Conservation (phyloP, 2,329 filamentous ascomycete genomes). For the Cryphonectria carpinicola region DNA sequence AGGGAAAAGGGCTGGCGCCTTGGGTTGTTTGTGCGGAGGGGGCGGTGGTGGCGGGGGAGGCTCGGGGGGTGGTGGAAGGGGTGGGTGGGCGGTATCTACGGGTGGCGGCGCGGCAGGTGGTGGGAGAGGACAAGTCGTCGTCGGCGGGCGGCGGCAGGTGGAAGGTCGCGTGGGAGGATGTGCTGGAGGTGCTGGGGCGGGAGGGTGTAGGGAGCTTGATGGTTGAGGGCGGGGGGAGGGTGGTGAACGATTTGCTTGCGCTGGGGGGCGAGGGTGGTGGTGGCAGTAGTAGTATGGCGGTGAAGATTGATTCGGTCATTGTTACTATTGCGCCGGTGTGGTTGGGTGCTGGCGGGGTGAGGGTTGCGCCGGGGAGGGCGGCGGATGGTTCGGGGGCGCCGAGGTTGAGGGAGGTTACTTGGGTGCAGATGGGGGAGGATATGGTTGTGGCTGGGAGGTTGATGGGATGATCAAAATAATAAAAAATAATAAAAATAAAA, state of each 20-base stretch:
- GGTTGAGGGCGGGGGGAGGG: conserved; percentile 84
- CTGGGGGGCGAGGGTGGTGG: conserved; percentile 49
- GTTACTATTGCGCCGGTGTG: conserved; percentile 89
- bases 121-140: conserved; percentile 33
- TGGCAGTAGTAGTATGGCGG: conserved; percentile 3
- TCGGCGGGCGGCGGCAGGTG: conserved; percentile 34
- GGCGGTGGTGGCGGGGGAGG: conserved; percentile 47
- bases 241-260: conserved; percentile 82
- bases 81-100: conserved; percentile 58
- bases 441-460: conserved; percentile 75
- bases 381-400: conserved; percentile 50
- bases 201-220: conserved; percentile 78
- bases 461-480: conserved; percentile 16
- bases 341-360: conserved; percentile 82
- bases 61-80: conserved; percentile 46
- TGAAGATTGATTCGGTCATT: conserved; percentile 72
- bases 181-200: conserved; percentile 60
- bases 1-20: conserved; percentile 71
- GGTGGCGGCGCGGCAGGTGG: conserved; percentile 45
- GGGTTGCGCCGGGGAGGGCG: conserved; percentile 71
- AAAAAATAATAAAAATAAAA: no score
- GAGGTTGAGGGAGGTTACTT: conserved; percentile 68
- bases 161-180: conserved; percentile 65
- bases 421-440: conserved; percentile 81
- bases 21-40: conserved; percentile 65